Conservation (phyloP, 495 filamentous ascomycete genomes). For the Penicillium ochrochloron region DNA sequence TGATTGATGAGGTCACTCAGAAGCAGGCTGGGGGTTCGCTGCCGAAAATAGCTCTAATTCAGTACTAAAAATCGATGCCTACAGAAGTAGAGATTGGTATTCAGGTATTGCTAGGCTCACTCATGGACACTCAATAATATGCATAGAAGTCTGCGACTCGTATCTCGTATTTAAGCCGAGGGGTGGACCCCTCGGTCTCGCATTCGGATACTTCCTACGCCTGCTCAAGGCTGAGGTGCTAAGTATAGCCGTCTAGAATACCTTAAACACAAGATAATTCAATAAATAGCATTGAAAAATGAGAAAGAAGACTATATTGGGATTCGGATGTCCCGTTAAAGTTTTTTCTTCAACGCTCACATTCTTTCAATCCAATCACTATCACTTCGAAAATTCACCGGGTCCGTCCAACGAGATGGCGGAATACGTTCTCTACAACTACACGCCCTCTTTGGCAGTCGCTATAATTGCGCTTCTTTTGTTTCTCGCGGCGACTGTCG, state of each 20-base stretch:
- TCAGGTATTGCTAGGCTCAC: not conserved
- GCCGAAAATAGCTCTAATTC: not conserved
- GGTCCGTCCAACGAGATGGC: not conserved
- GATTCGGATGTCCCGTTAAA: not conserved
- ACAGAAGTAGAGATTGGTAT: not conserved
- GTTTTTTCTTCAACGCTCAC: not conserved
- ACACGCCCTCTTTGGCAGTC: slow-evolving; percentile 52
- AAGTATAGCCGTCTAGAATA: not conserved
- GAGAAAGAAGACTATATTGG: not conserved
- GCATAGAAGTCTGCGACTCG: not conserved
- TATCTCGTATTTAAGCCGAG: not conserved
- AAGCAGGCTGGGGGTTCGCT: not conserved
- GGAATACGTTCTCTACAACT: slow-evolving; percentile 28
- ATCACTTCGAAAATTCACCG: not conserved
- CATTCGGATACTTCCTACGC: not conserved
- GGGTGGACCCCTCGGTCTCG: slow-evolving; percentile 2
- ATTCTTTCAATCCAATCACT: not conserved
- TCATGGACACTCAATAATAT: not conserved
- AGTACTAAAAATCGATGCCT: not conserved
- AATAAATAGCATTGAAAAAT: not conserved
- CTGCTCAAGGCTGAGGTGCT: not conserved
- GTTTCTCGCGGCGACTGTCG: slow-evolving; percentile 47
- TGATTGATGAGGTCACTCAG: no score
- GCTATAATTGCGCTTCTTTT: slow-evolving; percentile 54
- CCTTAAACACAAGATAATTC: not conserved